Evolutionary conservation across 305 asterid genomes (phyloP), one percentile per base, ranked within the genome.

Genomic region (Ilex paraguariensis): DNA sequence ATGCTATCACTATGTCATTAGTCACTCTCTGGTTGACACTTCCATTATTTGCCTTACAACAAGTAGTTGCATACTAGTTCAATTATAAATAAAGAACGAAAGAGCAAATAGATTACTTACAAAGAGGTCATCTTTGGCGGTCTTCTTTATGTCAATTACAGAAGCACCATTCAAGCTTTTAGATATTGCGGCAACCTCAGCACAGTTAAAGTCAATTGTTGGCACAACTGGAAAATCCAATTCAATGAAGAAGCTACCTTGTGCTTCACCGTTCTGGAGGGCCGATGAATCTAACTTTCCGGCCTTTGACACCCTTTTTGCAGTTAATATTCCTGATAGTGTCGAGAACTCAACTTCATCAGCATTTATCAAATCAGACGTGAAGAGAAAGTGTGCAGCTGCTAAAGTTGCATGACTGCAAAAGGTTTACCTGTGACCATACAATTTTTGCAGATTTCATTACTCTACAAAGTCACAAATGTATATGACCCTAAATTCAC

Each of bases 201-300:
- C 79, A 60, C 57, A 66, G 16, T 70, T 68, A 33, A 64, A 72
- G 59, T 78, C 81, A 30, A 17, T 51, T 36, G 77, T 30, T 2
- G 84, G 76, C 56, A 77, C 82, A 13, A 73, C 84, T 5, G 98
- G 97, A 32, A 92, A 90, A 73, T 90, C 77, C 73, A 90, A 78
- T 69, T 92, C 96, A 54, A 93, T 77, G 59, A 73, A 73, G 77
- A 75, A 82, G 75, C 75, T 71, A 6, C 60, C 75, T 30, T 72
- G 65, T 7, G 42, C 64, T 50, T 59, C 65, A 5, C 81, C 79
- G 58, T 78, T 73, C 56, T 49, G 58, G 48, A 54, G 21, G 57
- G 33, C 31, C 44, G 77, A 57, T 11, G 76, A 49, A 62, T 59
- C 73, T 0, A 70, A 64, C 10, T 52, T 32, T 64, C 69, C 56